These are phyloP conservation scores for Curvularia spicifera DNA, from an alignment of 2,329 filamentous ascomycete genomes.

Conservation along the genomic window DNA sequence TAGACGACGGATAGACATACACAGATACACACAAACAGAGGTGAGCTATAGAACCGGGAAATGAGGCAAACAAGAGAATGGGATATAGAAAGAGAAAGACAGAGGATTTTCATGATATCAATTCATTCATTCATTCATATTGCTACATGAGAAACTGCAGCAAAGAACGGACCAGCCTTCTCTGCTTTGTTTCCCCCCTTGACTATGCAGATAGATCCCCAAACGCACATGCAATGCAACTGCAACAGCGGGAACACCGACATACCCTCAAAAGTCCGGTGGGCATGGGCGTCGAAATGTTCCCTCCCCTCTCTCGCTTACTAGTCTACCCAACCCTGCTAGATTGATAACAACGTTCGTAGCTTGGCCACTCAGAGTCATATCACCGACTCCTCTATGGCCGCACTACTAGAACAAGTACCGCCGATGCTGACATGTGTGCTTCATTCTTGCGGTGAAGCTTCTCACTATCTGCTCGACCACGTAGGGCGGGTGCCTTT, in stretches of 20 bases:
- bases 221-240: neutral
- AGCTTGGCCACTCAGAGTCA: neutral
- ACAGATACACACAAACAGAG: too few relatives aligned
- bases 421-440: neutral
- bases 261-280: neutral
- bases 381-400: neutral
- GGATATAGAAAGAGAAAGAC: neutral
- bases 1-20: too few relatives aligned
- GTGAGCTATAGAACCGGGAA: neutral
- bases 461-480: neutral
- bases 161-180: too few relatives aligned
- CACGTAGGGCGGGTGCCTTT: slow-evolving; percentile 2
- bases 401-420: neutral
- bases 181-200: too few relatives aligned
- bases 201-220: neutral
- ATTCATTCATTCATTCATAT: neutral
- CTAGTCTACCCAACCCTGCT: neutral
- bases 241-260: neutral
- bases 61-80: neutral
- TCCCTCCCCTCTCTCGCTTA: neutral
- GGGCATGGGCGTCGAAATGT: neutral
- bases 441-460: slow-evolving; percentile 6
- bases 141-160: neutral
- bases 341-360: neutral
- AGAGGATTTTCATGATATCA: neutral